Percentiles rank a stretch among this genome's conserved stretches.
These are phyloP conservation scores for Rhodotorula glutinis DNA, from an alignment of 1,284 basidiomycete species.

Conservation along the genomic window DNA sequence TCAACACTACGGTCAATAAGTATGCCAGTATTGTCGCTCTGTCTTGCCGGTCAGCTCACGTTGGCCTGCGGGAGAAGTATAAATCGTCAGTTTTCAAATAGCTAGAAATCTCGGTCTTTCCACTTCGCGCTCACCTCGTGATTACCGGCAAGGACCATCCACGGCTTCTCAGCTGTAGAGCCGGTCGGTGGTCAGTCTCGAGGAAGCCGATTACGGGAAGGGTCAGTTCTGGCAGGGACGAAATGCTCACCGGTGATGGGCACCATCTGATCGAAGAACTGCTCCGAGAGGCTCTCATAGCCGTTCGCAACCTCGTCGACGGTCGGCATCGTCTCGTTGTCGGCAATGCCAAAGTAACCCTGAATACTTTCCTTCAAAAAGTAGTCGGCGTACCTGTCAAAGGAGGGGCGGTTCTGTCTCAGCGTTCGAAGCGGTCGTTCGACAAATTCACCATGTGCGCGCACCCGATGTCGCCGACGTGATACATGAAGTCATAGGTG, in stretches of 20 bases:
- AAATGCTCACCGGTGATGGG: conserved; percentile 28
- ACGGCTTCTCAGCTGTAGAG: conserved; percentile 36
- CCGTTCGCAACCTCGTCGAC: conserved; percentile 31
- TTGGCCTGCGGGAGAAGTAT: not conserved
- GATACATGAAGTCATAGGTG: conserved; percentile 41
- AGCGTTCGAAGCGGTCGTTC: not conserved
- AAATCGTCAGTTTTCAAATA: not conserved
- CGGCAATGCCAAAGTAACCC: conserved; percentile 40
- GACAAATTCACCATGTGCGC: not conserved
- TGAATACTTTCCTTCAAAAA: conserved; percentile 36
- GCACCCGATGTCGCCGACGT: conserved; percentile 44
- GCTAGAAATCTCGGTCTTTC: too few species aligned
- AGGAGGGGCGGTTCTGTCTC: not conserved
- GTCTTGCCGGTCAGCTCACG: too few species aligned
- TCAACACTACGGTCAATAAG: not conserved
- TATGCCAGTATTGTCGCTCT: too few species aligned
- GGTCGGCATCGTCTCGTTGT: conserved; percentile 17
- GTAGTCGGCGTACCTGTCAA: conserved; percentile 14
- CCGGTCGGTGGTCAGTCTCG: too few species aligned
- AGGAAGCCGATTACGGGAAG: not conserved
- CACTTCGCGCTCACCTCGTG: conserved; percentile 10
- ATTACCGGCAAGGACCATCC: conserved; percentile 26
- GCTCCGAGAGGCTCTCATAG: conserved; percentile 44
- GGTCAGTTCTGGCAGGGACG: not conserved
- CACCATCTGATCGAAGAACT: conserved; percentile 46